A percentile compares a stretch with the other conserved stretches of the same genome.
Evolutionary conservation across 2,329 filamentous ascomycete genomes (phyloP).

Genomic region (Seiridium unicorne): DNA sequence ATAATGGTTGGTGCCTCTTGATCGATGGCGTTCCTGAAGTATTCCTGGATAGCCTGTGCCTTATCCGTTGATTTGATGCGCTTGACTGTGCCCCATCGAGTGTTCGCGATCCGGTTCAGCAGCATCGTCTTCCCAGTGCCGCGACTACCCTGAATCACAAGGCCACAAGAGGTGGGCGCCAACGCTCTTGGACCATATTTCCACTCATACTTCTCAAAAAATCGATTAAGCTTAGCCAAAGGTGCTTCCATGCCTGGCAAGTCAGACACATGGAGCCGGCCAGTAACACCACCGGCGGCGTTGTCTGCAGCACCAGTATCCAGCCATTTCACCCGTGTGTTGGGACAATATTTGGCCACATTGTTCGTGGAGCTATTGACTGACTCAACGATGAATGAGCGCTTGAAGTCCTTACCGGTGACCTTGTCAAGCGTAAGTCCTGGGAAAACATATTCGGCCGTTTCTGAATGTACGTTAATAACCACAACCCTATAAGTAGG

Average conservation of each 20-base stretch:
- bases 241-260: conserved; percentile 70
- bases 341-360: conserved; percentile 41
- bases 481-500: no score
- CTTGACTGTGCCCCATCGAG: conserved; percentile 70
- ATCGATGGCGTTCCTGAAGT: conserved; percentile 67
- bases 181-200: conserved; percentile 30
- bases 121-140: conserved; percentile 85
- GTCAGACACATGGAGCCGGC: conserved; percentile 44
- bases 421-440: conserved; percentile 70
- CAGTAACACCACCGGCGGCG: conserved; percentile 16
- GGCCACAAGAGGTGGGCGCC: conserved; percentile 46
- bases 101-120: conserved; percentile 63
- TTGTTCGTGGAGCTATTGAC: conserved; percentile 52
- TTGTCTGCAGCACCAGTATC: conserved; percentile 23
- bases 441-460: conserved; percentile 66
- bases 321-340: conserved; percentile 37
- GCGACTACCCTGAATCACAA: conserved; percentile 76
- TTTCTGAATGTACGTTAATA: conserved; percentile 35
- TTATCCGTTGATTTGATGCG: conserved; percentile 57
- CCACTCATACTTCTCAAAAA: conserved; percentile 56
- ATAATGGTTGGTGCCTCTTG: conserved; percentile 71
- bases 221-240: conserved; percentile 63
- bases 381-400: conserved; percentile 57
- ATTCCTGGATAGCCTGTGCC: conserved; percentile 58
- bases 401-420: conserved; percentile 52